Base-by-base conservation (phyloP, 345 rosid species). In the Populus simonii region DNA sequence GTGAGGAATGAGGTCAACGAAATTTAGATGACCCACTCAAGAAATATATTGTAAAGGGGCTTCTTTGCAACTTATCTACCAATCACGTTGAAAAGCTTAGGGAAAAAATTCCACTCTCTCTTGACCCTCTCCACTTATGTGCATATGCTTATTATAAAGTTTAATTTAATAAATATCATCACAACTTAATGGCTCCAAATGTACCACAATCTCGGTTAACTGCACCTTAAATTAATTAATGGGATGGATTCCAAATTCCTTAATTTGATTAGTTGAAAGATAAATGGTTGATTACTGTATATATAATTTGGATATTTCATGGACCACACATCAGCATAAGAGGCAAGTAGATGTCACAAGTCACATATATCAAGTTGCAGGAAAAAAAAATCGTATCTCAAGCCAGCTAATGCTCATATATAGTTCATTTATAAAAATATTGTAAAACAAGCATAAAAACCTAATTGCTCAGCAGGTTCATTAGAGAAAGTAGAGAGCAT, bases 1-100 rank as follows among this genome's bases (percentile, higher is more conserved):
- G 83, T 67, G 80, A 78, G 82, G 83, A 80, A 68, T 78, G 82
- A 85, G 81, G 87, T 85, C 87, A 83, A 80, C 74, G 79, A 80
- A 68, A 76, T 72, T 75, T 74, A 53, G 68, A 69, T 61, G 86
- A 81, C 86, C 88, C 88, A 78, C 81, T 53, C 5, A 17, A 29
- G 13, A 65, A 81, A 84, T 74, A 51, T 62, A 74, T 79, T 81
- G 63, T 53, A 74, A 51, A 74, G 79, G 27, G 78, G 22, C 41
- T 55, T 55, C 49, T 75, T 76, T 85, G 87, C 85, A 78, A 75
- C 78, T 77, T 80, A 78, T 66, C 38, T 66, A 66, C 69, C 35
- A 66, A 7, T 17, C 22, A 78, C 74, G 72, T 61, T 76, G 49
- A 66, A 80, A 49, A 74, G 71, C 72, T 57, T 69, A 70, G 82